A percentile compares a stretch with the other conserved stretches of the same genome.
phyloP scores from a whole-genome alignment of 177 flowering plant species.

The Vitis hybrid region DNA sequence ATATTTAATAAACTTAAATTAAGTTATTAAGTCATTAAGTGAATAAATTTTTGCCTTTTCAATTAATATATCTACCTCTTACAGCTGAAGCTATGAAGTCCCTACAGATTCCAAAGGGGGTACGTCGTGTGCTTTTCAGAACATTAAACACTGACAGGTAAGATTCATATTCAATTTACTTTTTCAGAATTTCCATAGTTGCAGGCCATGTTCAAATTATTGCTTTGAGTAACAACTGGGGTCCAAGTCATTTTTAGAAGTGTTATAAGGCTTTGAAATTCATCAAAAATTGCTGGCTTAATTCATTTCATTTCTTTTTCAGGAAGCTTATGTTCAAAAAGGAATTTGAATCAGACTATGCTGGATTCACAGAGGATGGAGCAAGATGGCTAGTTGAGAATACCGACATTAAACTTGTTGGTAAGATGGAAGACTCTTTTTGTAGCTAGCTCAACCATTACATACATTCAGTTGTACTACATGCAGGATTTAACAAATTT shows the following conservation, averaged over 20 bases:
- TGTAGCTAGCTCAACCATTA: background rate
- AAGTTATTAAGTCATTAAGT: no score
- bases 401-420: slow-evolving; percentile 94
- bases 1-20: no score
- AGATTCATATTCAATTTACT: background rate
- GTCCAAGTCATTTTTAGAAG: background rate
- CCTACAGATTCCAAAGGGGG: slow-evolving; percentile 73
- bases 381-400: slow-evolving; percentile 91
- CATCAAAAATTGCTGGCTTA: background rate
- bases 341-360: slow-evolving; percentile 82
- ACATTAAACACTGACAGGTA: slow-evolving; percentile 93
- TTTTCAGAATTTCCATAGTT: background rate
- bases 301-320: slow-evolving; percentile 22
- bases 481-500: no score
- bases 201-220: background rate
- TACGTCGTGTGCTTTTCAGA: slow-evolving; percentile 81
- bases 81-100: slow-evolving; percentile 82
- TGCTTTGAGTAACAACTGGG: background rate
- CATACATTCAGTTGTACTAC: no score
- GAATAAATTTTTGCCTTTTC: background rate
- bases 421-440: slow-evolving; percentile 39
- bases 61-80: background rate
- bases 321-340: slow-evolving; percentile 83
- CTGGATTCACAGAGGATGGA: slow-evolving; percentile 89
- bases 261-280: background rate